phyloP scores from a whole-genome alignment of 2,329 filamentous ascomycete genomes.

The Diplodia sapinea region DNA sequence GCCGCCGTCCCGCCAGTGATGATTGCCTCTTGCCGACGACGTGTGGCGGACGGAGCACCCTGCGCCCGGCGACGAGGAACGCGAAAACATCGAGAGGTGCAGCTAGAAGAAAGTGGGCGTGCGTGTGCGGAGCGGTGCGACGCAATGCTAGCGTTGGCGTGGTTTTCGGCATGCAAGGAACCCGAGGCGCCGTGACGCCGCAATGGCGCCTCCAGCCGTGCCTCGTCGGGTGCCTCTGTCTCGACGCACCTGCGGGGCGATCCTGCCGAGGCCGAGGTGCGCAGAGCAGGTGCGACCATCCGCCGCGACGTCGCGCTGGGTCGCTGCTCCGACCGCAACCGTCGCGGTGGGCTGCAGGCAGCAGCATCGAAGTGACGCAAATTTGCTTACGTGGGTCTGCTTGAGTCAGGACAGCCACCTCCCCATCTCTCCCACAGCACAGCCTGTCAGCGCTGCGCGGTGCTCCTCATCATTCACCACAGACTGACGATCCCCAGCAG shows the following conservation, averaged over 20 bases:
- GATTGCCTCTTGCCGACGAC: slow-evolving; percentile 24
- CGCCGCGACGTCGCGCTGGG: not conserved
- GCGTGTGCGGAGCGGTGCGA: not conserved
- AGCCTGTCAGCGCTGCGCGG: not conserved
- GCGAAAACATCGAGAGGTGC: slow-evolving; percentile 1
- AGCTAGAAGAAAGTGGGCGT: not conserved
- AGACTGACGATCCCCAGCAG: not conserved
- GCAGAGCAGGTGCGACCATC: slow-evolving; percentile 1
- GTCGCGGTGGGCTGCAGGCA: slow-evolving; percentile 3
- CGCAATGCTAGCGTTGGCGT: not conserved
- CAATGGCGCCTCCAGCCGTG: slow-evolving; percentile 7
- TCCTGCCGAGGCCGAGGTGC: slow-evolving; percentile 22
- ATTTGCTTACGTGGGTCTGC: slow-evolving; percentile 11
- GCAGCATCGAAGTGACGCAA: not conserved
- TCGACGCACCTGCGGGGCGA: not conserved
- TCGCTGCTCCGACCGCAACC: not conserved
- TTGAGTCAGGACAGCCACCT: not conserved
- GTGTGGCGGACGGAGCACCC: slow-evolving; percentile 2
- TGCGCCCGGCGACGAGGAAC: not conserved
- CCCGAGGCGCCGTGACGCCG: not conserved
- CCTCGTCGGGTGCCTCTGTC: not conserved
- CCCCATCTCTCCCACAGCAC: not conserved
- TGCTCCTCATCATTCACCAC: slow-evolving; percentile 12
- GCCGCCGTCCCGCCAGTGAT: slow-evolving; percentile 4
- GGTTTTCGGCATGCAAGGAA: slow-evolving; percentile 10